phyloP scores from a whole-genome alignment of 2,329 filamentous ascomycete species.

The Fusarium sp. region DNA sequence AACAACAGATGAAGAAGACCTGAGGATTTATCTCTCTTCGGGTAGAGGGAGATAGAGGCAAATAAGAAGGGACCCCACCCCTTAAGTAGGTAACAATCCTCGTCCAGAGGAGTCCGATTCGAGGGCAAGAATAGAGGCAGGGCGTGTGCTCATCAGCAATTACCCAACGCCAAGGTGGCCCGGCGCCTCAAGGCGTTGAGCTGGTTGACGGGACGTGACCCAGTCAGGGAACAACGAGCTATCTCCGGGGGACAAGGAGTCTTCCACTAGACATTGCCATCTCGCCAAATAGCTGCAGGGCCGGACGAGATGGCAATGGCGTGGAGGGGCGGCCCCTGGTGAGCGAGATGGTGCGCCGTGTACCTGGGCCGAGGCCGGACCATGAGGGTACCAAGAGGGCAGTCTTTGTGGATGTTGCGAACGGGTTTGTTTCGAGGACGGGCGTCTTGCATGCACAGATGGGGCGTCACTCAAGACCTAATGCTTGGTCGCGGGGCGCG shows the following conservation, averaged over 20 bases:
- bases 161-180: constrained; percentile 42
- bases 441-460: constrained; percentile 46
- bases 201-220: constrained; percentile 25
- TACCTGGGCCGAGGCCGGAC: constrained; percentile 45
- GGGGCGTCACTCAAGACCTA: constrained; percentile 37
- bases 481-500: constrained; percentile 38
- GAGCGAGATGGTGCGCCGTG: constrained; percentile 35
- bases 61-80: constrained; percentile 41
- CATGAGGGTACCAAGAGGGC: constrained; percentile 25
- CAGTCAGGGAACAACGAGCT: constrained; percentile 46
- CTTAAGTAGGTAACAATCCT: constrained; percentile 45
- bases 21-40: constrained; percentile 29
- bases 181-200: constrained; percentile 33
- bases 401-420: constrained; percentile 35
- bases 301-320: constrained; percentile 29
- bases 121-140: constrained; percentile 26
- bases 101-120: constrained; percentile 32
- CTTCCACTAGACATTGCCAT: constrained; percentile 42
- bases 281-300: constrained; percentile 42
- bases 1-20: constrained; percentile 18
- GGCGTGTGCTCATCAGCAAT: constrained; percentile 42
- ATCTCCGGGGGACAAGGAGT: constrained; percentile 41
- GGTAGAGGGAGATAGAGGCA: constrained; percentile 22
- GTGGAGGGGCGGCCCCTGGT: constrained; percentile 26
- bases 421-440: constrained; percentile 39